A percentile compares a stretch with the other conserved stretches of the same genome.
phyloP scores from a whole-genome alignment of 768 basidiomycete species.

The Termitomyces sp. region DNA sequence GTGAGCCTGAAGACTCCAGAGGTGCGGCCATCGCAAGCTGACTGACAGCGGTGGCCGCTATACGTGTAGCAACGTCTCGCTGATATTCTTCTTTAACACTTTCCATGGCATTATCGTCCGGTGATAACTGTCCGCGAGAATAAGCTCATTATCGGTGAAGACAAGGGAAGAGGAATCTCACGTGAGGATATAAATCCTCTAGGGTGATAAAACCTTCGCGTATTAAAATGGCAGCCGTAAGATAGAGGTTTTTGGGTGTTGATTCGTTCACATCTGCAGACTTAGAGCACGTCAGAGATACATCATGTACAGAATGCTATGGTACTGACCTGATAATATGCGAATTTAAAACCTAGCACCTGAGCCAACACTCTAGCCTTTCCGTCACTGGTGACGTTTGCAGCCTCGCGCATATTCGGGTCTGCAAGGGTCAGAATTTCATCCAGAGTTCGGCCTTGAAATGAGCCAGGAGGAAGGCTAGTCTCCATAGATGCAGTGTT shows the following conservation, averaged over 20 bases:
- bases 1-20: conserved; percentile 48
- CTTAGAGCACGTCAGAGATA: conserved; percentile 23
- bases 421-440: conserved; percentile 61
- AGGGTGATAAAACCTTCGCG: conserved; percentile 84
- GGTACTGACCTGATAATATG: conserved; percentile 72
- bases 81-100: conserved; percentile 60
- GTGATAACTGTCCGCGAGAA: conserved; percentile 48
- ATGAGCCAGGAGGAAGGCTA: conserved; percentile 35
- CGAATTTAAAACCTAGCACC: conserved; percentile 97
- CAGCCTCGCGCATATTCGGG: conserved; percentile 17
- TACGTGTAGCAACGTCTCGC: conserved; percentile 55
- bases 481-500: conserved; percentile 29
- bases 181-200: conserved; percentile 92
- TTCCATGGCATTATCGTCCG: conserved; percentile 74
- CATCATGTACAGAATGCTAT: conserved; percentile 16
- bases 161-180: conserved; percentile 32
- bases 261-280: conserved; percentile 53
- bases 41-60: conserved; percentile 64
- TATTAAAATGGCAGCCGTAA: conserved; percentile 83
- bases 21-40: conserved; percentile 85
- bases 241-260: conserved; percentile 68
- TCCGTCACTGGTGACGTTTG: conserved; percentile 17
- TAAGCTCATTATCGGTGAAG: background rate
- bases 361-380: conserved; percentile 73
- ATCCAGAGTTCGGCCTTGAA: conserved; percentile 58